phyloP scores from a whole-genome alignment of 306 rosid species.

The Quercus bicolor region DNA sequence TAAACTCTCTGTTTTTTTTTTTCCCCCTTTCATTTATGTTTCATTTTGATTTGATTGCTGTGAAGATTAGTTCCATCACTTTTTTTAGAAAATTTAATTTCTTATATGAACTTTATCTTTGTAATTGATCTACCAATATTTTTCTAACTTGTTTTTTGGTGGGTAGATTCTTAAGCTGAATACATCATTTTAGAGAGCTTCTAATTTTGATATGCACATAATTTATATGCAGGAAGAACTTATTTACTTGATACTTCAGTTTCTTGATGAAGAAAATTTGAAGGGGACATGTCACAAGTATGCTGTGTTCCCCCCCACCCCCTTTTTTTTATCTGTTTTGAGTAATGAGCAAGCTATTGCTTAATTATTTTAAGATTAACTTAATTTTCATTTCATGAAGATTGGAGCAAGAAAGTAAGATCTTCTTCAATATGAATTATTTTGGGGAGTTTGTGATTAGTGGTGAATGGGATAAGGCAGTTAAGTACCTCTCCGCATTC shows the following conservation, averaged over 20 bases:
- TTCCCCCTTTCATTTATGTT: neutral
- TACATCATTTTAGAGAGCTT: neutral
- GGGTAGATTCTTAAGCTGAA: neutral
- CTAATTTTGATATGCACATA: neutral
- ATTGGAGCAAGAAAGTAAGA: conserved; percentile 21
- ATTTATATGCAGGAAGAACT: conserved; percentile 19
- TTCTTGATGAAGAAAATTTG: conserved; percentile 22
- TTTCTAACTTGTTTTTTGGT: neutral
- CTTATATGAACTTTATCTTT: neutral
- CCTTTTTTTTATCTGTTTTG: neutral
- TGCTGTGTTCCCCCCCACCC: neutral
- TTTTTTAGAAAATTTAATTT: neutral
- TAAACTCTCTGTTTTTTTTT: neutral
- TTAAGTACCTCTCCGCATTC: conserved; percentile 23
- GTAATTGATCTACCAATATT: no score
- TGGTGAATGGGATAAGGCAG: conserved; percentile 16
- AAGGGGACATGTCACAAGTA: conserved; percentile 17
- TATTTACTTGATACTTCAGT: conserved; percentile 16
- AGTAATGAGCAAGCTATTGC: neutral
- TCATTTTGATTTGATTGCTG: neutral
- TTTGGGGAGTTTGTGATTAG: conserved; percentile 12
- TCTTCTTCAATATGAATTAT: conserved; percentile 12
- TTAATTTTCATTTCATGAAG: conserved; percentile 1
- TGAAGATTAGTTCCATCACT: neutral
- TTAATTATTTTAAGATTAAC: neutral